Evolutionary conservation across 805 yeast species (phyloP), one percentile per base, ranked within the genome.

Genomic region (Suhomyces pyralidae): DNA sequence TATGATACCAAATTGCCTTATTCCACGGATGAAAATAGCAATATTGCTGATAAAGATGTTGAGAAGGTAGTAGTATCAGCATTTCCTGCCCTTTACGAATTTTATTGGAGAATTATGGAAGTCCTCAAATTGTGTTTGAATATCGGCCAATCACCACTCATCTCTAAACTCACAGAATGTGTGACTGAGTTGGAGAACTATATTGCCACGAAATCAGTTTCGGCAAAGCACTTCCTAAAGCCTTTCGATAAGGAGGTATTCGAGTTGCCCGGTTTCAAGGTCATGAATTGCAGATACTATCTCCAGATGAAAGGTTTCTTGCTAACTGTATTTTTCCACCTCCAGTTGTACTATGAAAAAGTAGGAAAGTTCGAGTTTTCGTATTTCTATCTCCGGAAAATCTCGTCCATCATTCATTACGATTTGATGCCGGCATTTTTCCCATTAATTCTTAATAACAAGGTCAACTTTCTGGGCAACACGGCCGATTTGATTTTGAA

Each of bases 401-500:
- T 66, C 5, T 47, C 66, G 26, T 44, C 74, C 1, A 59, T 59
- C 3, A 26, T 61, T 9, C 52, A 63, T 14, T 55, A 67, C 14
- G 76, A 72, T 34, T 58, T 77, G 14, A 42, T 68, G 2, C 72
- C 76, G 14, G 60, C 67, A 5, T 63, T 67, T 36, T 53, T 63
- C 52, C 66, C 69, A 24, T 52, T 78, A 26, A 59, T 74, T 20
- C 58, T 57, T 34, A 67, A 70, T 48, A 65, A 70, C 51, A 55
- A 61, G 1, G 42, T 56, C 1, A 71, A 73, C 57, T 79, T 81
- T 59, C 82, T 17, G 20, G 78, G 49, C 1, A 58, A 62, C 1
- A 75, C 77, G 0, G 70, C 76, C 2, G 79, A 72, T 45, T 64
- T 71, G 46, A 60, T 74, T 8, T 48, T 81, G 30, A 79, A 73